Evolutionary conservation across 2,329 filamentous ascomycete species (phyloP).

Genomic region (Lachnellula cervina): DNA sequence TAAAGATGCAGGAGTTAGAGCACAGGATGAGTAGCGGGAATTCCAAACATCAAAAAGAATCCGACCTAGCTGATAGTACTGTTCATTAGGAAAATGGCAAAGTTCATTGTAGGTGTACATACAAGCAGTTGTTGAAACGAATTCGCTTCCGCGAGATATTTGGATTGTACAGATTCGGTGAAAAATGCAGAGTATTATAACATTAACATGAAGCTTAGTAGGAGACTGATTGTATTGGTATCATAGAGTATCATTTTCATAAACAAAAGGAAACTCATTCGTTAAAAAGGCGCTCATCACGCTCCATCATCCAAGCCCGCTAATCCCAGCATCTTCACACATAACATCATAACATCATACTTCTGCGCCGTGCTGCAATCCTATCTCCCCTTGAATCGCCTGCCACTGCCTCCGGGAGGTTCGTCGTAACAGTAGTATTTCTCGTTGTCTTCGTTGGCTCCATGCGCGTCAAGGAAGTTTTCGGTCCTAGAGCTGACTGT

Average conservation of each 20-base stretch:
- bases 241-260: constrained; percentile 24
- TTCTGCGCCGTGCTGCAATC: constrained; percentile 29
- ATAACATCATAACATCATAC: constrained; percentile 33
- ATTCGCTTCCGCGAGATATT: no score
- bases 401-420: constrained; percentile 11
- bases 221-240: constrained; percentile 24
- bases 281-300: constrained; percentile 8
- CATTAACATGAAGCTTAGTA: constrained; percentile 2
- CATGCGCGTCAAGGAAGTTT: constrained; percentile 11
- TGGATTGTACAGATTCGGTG: no score
- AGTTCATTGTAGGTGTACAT: no score
- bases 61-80: no score
- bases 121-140: no score
- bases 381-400: constrained; percentile 25
- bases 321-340: constrained; percentile 7
- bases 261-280: constrained; percentile 7
- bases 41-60: no score
- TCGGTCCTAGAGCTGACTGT: constrained; percentile 27
- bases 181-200: no score
- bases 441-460: constrained; percentile 18
- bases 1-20: no score
- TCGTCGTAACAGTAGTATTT: constrained; percentile 14
- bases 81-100: no score
- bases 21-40: no score
- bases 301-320: constrained; percentile 16